phyloP scores from a whole-genome alignment of 148 eudicot species.

The Dianthus caryophyllus region DNA sequence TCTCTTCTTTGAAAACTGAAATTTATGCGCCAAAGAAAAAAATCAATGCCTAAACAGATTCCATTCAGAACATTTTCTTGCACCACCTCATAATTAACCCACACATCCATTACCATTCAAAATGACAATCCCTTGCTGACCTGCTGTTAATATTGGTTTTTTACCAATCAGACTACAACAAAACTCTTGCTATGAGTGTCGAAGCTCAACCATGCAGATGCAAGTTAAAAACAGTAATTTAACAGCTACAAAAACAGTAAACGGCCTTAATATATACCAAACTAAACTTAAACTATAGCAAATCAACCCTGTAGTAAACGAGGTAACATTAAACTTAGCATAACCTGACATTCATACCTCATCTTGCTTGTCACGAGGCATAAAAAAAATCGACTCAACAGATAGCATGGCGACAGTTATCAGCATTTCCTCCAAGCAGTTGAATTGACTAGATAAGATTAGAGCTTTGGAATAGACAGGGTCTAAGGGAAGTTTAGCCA shows the following conservation, averaged over 20 bases:
- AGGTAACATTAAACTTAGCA: background rate
- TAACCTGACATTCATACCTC: slow-evolving; percentile 44
- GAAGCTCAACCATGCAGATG: background rate
- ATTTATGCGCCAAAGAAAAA: background rate
- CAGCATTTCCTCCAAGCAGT: slow-evolving; percentile 94
- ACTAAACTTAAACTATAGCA: background rate
- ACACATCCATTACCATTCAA: background rate
- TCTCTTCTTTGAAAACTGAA: background rate
- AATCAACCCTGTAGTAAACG: background rate
- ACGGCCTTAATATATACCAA: background rate
- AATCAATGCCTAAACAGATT: background rate
- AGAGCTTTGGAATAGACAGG: slow-evolving; percentile 84
- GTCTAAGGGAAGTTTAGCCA: slow-evolving; percentile 87
- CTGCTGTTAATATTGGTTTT: background rate
- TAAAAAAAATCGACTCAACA: slow-evolving; percentile 81
- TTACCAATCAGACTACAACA: background rate
- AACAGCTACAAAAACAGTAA: background rate
- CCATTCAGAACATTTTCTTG: background rate
- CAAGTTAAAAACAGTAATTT: background rate
- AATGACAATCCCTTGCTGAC: background rate
- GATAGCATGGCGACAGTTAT: slow-evolving; percentile 92
- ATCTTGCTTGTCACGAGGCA: slow-evolving; percentile 82
- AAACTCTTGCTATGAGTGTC: background rate
- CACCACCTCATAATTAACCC: background rate
- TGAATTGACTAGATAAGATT: slow-evolving; percentile 65